Conservation (phyloP, 208 protist genomes). For the Wallacemonas collosoma region DNA sequence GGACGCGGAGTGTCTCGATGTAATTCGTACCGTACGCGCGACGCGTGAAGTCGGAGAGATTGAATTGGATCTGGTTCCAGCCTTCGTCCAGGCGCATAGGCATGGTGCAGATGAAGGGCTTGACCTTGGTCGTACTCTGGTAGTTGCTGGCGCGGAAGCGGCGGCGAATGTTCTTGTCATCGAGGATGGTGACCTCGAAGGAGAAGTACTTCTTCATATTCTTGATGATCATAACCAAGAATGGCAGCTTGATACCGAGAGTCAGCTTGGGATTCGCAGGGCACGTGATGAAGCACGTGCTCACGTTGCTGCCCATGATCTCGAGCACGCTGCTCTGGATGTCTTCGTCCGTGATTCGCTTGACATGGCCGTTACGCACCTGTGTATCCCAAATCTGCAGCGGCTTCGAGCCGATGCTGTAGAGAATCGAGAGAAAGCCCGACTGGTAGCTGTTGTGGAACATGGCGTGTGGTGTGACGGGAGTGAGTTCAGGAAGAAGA, state of each 20-base stretch:
- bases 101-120: constrained; percentile 99
- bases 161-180: constrained; percentile 98
- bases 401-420: constrained; percentile 98
- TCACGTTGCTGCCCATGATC: constrained; percentile 98
- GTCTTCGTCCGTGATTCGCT: constrained; percentile 99
- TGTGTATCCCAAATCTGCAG: constrained; percentile 99
- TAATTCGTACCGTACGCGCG: constrained; percentile 99
- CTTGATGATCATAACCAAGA: constrained; percentile 99
- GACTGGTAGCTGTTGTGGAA: constrained; percentile 99
- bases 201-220: constrained; percentile 99
- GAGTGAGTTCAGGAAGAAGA: too few species aligned
- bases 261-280: constrained; percentile 96
- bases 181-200: constrained; percentile 99
- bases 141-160: constrained; percentile 99
- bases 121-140: constrained; percentile 98
- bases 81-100: constrained; percentile 99
- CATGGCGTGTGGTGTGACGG: constrained; percentile 64
- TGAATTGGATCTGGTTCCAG: constrained; percentile 99
- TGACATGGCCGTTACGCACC: constrained; percentile 98
- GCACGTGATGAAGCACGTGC: constrained; percentile 98
- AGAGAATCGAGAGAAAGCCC: constrained; percentile 99
- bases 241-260: constrained; percentile 99
- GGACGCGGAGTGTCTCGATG: constrained; percentile 98
- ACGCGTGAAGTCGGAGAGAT: constrained; percentile 99
- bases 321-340: constrained; percentile 99